Evolutionary conservation across 1,284 basidiomycete genomes (phyloP), one percentile per base, ranked within the genome.

Genomic region (Rhodotorula sp.): DNA sequence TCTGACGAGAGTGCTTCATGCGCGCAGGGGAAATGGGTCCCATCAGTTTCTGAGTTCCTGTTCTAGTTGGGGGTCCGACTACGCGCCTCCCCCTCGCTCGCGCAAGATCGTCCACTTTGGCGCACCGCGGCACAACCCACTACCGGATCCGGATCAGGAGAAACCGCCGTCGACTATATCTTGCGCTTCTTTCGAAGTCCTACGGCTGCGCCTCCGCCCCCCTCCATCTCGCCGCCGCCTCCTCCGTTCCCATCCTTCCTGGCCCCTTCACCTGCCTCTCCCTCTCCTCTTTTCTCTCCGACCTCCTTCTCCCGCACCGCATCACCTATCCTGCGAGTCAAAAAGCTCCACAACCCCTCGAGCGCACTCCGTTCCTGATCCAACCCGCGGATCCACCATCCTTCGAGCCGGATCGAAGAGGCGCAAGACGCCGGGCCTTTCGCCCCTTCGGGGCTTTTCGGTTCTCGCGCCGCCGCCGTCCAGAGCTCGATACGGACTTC

Each of bases 301-400:
- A n/a, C 53, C 10, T 24, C n/a, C 24, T 29, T 14, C 49, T 14
- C 30, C 46, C 17, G 29, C 17, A 60, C 22, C 46, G 8, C 26
- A 20, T 67, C 66, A 6, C 66, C 60, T 1, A 67, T 55, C 37
- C 61, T 60, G 4, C 60, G 48, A 20, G 30, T 37, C 66, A 67
- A 44, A 30, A 51, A 67, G 4, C 66, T 46, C 46, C 54, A 57
- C 18, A 67, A 26, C 20, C 54, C 60, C 2, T n/a, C 30, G 14
- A 51, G 42, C 14, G 60, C 54, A 7, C 45, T 22, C 2, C 60
- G 24, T 15, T 44, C 46, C 8, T 22, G 29, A 22, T 62, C 49
- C 3, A 18, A 4, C 0, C 66, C 60, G n/a, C 54, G 54, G 12
- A 37, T 6, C 65, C 65, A 66, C 53, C 53, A 54, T 18, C 53